Evolutionary conservation across 2,329 filamentous ascomycete species (phyloP).

Genomic region (Trichoderma koningiopsis): DNA sequence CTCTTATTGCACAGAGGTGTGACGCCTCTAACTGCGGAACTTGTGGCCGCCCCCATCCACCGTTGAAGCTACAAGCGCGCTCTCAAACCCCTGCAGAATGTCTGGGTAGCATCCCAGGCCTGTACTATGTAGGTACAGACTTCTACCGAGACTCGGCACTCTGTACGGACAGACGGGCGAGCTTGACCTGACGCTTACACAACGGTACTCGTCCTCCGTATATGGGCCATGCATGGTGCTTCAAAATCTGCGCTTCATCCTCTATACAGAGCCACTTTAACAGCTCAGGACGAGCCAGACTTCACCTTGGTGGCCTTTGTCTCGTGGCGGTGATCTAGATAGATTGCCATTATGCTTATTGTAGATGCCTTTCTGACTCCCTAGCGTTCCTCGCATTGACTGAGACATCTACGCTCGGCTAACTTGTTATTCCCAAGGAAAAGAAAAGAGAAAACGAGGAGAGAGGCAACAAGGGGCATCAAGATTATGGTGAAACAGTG

Average conservation of each 20-base stretch:
- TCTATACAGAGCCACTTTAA: background rate
- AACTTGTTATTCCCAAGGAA: background rate
- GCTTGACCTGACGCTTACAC: background rate
- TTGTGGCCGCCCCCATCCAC: background rate
- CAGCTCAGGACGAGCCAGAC: background rate
- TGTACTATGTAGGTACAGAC: background rate
- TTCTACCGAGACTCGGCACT: background rate
- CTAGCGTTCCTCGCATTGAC: background rate
- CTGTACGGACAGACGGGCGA: background rate
- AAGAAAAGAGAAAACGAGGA: background rate
- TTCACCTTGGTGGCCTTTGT: background rate
- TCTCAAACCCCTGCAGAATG: background rate
- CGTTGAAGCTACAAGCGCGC: background rate
- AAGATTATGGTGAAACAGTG: constrained; percentile 10
- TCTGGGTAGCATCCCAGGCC: background rate
- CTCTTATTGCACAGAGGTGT: background rate
- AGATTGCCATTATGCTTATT: background rate
- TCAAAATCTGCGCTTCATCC: background rate
- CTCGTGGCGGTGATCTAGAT: background rate
- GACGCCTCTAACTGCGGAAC: background rate
- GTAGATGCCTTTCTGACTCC: background rate
- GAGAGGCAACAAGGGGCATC: background rate
- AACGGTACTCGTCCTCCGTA: background rate
- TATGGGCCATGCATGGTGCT: background rate
- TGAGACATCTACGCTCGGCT: background rate